A percentile compares a stretch with the other conserved stretches of the same genome.
phyloP scores from a whole-genome alignment of 768 basidiomycete genomes.

The Pleurotus platypus region DNA sequence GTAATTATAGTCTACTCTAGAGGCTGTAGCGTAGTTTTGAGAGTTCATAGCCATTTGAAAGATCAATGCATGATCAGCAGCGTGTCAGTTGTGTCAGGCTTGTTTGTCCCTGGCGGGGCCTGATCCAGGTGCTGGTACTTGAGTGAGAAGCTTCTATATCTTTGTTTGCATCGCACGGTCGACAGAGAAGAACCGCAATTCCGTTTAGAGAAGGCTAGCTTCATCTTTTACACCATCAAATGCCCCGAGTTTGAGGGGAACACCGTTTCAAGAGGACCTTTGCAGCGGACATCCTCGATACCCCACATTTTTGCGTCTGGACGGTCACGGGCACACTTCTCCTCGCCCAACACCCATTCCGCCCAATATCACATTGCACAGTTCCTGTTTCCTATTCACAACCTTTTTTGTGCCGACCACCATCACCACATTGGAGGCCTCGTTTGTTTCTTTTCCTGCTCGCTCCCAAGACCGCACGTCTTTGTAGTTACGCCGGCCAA shows the following conservation, averaged over 20 bases:
- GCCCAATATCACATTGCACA: conserved; percentile 2
- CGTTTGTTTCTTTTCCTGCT: not conserved
- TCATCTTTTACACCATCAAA: not conserved
- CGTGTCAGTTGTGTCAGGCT: not conserved
- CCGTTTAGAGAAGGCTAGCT: not conserved
- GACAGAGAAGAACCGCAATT: not conserved
- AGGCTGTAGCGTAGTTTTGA: conserved; percentile 2
- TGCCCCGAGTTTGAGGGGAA: not conserved
- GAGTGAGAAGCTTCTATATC: not conserved
- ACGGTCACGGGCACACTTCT: not conserved
- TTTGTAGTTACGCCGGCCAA: conserved; percentile 9
- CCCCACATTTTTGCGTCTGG: not conserved
- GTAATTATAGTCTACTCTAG: conserved; percentile 20
- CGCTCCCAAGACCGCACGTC: not conserved
- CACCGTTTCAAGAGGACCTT: not conserved
- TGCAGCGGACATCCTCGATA: conserved; percentile 1
- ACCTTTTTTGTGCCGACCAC: not conserved
- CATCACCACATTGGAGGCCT: not conserved
- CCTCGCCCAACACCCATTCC: not conserved
- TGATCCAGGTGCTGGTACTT: conserved; percentile 1
- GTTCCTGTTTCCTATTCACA: not conserved
- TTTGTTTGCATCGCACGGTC: conserved; percentile 7
- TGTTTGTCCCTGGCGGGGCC: conserved; percentile 2
- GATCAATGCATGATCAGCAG: not conserved
- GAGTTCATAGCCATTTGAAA: not conserved